Evolutionary conservation across 257 asterid species (phyloP).

Genomic region (Nicotiana paniculata): DNA sequence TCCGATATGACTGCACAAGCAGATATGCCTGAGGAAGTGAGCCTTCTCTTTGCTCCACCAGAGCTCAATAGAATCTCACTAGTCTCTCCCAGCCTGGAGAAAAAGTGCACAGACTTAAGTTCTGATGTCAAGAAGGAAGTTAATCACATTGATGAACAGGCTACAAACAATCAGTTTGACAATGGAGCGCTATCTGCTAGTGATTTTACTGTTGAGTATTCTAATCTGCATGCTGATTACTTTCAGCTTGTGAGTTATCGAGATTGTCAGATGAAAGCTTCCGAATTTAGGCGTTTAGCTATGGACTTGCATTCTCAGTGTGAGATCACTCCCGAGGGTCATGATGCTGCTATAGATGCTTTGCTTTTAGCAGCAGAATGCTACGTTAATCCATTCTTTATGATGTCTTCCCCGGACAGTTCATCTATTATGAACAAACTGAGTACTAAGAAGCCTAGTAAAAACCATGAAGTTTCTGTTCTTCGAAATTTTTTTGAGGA

Average conservation of each 20-base stretch:
- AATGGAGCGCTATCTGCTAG: constrained; percentile 19
- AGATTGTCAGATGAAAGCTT: constrained; percentile 85
- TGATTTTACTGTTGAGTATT: constrained; percentile 35
- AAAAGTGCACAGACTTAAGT: constrained; percentile 33
- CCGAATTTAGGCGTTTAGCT: constrained; percentile 87
- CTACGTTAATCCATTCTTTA: constrained; percentile 76
- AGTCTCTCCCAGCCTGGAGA: constrained; percentile 42
- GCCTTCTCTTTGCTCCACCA: constrained; percentile 82
- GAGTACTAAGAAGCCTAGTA: constrained; percentile 22
- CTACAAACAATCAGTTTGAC: constrained; percentile 26
- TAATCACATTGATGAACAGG: constrained; percentile 22
- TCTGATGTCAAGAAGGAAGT: constrained; percentile 31
- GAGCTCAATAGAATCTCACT: constrained; percentile 64
- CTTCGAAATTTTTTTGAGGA: constrained; percentile 32
- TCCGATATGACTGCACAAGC: constrained; percentile 38
- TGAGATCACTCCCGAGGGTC: constrained; percentile 62
- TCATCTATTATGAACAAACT: constrained; percentile 31
- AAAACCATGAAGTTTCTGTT: constrained; percentile 40
- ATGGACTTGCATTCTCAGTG: constrained; percentile 63
- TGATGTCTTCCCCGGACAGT: constrained; percentile 45
- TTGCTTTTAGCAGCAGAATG: constrained; percentile 96
- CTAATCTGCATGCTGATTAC: constrained; percentile 61
- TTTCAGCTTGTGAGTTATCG: constrained; percentile 65
- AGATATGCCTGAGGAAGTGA: constrained; percentile 67
- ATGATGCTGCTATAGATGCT: constrained; percentile 74